Evolutionary conservation across 2,329 filamentous ascomycete genomes (phyloP).

Genomic region (Aureobasidium sp.): DNA sequence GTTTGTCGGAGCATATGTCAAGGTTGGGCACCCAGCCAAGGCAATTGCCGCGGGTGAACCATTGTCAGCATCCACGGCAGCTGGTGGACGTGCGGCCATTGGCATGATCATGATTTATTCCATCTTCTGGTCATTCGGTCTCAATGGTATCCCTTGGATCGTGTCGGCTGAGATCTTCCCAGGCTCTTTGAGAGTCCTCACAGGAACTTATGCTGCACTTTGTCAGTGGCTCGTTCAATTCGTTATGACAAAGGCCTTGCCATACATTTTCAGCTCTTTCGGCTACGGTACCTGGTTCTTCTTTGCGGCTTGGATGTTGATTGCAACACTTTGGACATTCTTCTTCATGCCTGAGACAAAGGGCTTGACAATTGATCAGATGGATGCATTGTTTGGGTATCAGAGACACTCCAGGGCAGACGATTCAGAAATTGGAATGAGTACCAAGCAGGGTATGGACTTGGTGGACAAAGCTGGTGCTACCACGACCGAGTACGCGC

Average conservation of each 20-base stretch:
- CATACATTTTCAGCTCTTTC: slow-evolving; percentile 34
- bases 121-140: slow-evolving; percentile 33
- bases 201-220: slow-evolving; percentile 28
- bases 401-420: neutral
- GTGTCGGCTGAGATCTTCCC: slow-evolving; percentile 39
- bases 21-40: slow-evolving; percentile 23
- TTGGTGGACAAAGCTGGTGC: neutral
- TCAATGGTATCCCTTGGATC: slow-evolving; percentile 38
- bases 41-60: slow-evolving; percentile 22
- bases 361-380: slow-evolving; percentile 32
- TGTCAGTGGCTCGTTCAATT: slow-evolving; percentile 31
- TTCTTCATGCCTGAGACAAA: slow-evolving; percentile 37
- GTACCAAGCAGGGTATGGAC: neutral
- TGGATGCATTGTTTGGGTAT: slow-evolving; percentile 32
- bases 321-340: slow-evolving; percentile 32
- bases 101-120: slow-evolving; percentile 37
- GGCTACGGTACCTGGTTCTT: slow-evolving; percentile 36
- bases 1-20: slow-evolving; percentile 32
- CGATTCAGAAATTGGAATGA: neutral
- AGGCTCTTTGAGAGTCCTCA: slow-evolving; percentile 33
- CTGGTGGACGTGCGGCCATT: slow-evolving; percentile 33
- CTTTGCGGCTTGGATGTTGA: slow-evolving; percentile 33
- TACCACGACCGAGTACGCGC: neutral
- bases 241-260: slow-evolving; percentile 34
- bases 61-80: slow-evolving; percentile 29